Conservation (phyloP, 2,329 filamentous ascomycete species). For the Teratosphaeria zuluensis region DNA sequence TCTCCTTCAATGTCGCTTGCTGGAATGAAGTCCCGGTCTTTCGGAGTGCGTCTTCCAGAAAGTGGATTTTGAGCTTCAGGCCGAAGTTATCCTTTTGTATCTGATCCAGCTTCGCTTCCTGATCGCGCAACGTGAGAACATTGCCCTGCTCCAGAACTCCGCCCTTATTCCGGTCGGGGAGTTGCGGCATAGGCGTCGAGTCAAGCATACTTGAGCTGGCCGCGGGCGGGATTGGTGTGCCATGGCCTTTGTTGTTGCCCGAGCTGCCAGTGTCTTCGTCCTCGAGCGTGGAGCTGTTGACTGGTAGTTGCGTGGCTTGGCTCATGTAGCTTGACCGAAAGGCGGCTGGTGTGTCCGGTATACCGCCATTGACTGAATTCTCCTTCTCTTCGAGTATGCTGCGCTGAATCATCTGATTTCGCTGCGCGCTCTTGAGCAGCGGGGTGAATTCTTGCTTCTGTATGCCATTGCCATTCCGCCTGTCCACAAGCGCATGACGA, state of each 20-base stretch:
- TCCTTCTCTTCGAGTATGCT: conserved; percentile 25
- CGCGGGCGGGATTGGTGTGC: conserved; percentile 65
- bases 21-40: conserved; percentile 86
- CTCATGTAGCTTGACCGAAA: conserved; percentile 51
- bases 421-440: conserved; percentile 71
- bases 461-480: conserved; percentile 45
- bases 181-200: conserved; percentile 68
- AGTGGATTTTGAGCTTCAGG: conserved; percentile 93
- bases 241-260: conserved; percentile 47
- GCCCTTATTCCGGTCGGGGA: conserved; percentile 53
- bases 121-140: conserved; percentile 81
- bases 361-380: conserved; percentile 33
- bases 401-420: conserved; percentile 47
- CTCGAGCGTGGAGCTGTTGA: conserved; percentile 61
- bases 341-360: conserved; percentile 56
- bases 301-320: conserved; percentile 58
- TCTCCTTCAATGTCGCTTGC: conserved; percentile 80
- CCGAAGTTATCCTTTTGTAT: conserved; percentile 99
- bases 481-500: conserved; percentile 60
- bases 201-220: conserved; percentile 66
- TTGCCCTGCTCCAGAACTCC: conserved; percentile 72
- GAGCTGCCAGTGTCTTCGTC: conserved; percentile 55
- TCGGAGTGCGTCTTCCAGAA: conserved; percentile 79
- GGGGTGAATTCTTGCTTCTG: conserved; percentile 78
- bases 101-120: conserved; percentile 85